Evolutionary conservation across 345 rosid species (phyloP).

Genomic region (Aurinia saxatilis): DNA sequence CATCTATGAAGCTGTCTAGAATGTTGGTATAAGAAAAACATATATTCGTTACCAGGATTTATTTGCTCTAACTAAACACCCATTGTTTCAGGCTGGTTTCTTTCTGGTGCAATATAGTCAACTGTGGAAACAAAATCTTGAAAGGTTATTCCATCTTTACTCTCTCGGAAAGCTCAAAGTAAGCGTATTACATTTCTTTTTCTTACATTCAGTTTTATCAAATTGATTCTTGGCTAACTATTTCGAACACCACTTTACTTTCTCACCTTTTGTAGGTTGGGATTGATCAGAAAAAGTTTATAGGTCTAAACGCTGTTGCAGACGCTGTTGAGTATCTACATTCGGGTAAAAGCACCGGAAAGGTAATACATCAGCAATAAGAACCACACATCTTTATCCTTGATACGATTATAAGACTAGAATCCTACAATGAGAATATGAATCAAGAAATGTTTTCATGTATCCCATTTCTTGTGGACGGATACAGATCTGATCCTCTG

Average conservation of each 20-base stretch:
- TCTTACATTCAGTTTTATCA: not conserved
- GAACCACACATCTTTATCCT: not conserved
- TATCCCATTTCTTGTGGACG: not conserved
- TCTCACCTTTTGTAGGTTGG: conserved; percentile 37
- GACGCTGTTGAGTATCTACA: conserved; percentile 97
- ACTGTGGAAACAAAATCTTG: conserved; percentile 80
- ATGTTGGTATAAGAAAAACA: not conserved
- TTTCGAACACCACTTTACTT: not conserved
- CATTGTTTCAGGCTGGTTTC: conserved; percentile 72
- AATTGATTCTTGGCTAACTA: not conserved
- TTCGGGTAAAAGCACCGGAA: conserved; percentile 94
- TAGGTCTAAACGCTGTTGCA: conserved; percentile 58
- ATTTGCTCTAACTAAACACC: not conserved
- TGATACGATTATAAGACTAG: not conserved
- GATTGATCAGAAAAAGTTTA: conserved; percentile 63
- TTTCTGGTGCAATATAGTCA: conserved; percentile 68
- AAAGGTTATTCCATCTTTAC: conserved; percentile 53
- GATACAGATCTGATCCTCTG: not conserved
- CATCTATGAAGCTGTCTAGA: not conserved
- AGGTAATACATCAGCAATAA: conserved; percentile 36
- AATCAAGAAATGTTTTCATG: not conserved
- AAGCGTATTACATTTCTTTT: conserved; percentile 4
- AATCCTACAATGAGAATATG: not conserved
- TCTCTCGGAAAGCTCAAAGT: conserved; percentile 86
- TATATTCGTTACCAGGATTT: not conserved